Conservation (phyloP, 192 early-diverging fungal genomes). For the Backusella tuberculispora region DNA sequence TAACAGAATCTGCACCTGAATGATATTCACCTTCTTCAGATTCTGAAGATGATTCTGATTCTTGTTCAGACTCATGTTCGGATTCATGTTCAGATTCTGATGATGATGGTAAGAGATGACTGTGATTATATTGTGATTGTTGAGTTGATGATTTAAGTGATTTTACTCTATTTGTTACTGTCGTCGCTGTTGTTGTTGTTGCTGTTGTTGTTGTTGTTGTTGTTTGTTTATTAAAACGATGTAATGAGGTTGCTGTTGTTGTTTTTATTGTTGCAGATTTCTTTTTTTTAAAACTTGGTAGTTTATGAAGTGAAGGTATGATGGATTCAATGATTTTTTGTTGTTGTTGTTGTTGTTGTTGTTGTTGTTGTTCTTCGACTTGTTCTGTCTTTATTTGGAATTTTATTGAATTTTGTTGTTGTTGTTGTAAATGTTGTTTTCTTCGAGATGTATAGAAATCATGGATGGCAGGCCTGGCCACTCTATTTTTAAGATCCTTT, state of each 20-base stretch:
- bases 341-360: not conserved
- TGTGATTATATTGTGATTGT: not conserved
- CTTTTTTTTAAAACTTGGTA: slow-evolving; percentile 19
- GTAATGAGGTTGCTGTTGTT: too few relatives aligned
- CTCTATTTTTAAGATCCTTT: slow-evolving; percentile 55
- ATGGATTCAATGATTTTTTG: slow-evolving; percentile 18
- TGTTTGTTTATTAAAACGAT: not conserved
- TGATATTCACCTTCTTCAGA: slow-evolving; percentile 38
- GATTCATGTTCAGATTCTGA: not conserved
- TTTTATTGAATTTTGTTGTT: slow-evolving; percentile 27
- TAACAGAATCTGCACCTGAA: slow-evolving; percentile 36
- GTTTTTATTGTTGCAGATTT: not conserved
- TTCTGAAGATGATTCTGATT: slow-evolving; percentile 19
- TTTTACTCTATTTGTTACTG: not conserved
- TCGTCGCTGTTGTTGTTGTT: not conserved
- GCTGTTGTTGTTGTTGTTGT: not conserved
- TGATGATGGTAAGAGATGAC: not conserved
- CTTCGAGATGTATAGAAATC: slow-evolving; percentile 50
- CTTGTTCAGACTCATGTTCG: not conserved
- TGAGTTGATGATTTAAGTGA: not conserved
- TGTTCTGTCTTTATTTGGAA: not conserved
- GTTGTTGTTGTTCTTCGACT: not conserved
- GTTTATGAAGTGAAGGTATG: not conserved
- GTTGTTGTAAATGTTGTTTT: slow-evolving; percentile 14
- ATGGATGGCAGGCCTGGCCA: slow-evolving; percentile 53